Percentiles rank a stretch among this genome's conserved stretches.
Evolutionary conservation across 2,329 filamentous ascomycete species (phyloP).

Genomic region (Phaeosphaeriaceae sp.): DNA sequence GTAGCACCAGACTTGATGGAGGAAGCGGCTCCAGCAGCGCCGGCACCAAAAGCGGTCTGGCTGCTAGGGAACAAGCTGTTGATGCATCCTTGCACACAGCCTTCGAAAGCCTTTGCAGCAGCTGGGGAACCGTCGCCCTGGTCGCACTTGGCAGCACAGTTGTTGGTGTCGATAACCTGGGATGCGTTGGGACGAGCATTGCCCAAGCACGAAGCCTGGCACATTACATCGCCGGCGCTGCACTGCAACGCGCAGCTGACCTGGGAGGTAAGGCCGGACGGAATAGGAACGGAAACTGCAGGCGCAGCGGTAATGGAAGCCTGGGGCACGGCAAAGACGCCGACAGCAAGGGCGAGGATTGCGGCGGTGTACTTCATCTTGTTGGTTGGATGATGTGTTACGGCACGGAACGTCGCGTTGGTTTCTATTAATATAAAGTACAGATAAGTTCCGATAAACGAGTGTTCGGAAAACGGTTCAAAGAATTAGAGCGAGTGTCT

Average conservation of each 20-base stretch:
- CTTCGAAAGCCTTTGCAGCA: conserved; percentile 55
- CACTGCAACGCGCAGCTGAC: conserved; percentile 50
- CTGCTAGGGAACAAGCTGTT: conserved; percentile 56
- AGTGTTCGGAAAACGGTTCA: conserved; percentile 24
- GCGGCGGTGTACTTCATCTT: conserved; percentile 55
- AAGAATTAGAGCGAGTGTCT: conserved; percentile 10
- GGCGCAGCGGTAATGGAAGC: conserved; percentile 45
- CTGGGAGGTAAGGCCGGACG: conserved; percentile 31
- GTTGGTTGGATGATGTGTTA: conserved; percentile 20
- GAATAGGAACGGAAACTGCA: conserved; percentile 39
- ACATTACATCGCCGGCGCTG: conserved; percentile 55
- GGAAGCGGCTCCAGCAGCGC: conserved; percentile 24
- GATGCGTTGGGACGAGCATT: conserved; percentile 60
- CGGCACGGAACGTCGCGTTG: conserved; percentile 3
- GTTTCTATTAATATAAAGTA: conserved; percentile 26
- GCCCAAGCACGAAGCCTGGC: conserved; percentile 59
- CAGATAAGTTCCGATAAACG: conserved; percentile 18
- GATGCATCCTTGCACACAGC: conserved; percentile 60
- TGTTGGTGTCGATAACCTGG: conserved; percentile 59
- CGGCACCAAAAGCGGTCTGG: conserved; percentile 36
- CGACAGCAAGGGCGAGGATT: conserved; percentile 54
- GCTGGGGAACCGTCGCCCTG: conserved; percentile 59
- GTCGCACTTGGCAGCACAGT: conserved; percentile 60
- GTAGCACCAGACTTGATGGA: conserved; percentile 26
- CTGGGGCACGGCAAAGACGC: conserved; percentile 53